Percentiles rank a stretch among this genome's conserved stretches.
Conservation (phyloP, 2,329 filamentous ascomycete genomes). For the Monosporascus sp. region DNA sequence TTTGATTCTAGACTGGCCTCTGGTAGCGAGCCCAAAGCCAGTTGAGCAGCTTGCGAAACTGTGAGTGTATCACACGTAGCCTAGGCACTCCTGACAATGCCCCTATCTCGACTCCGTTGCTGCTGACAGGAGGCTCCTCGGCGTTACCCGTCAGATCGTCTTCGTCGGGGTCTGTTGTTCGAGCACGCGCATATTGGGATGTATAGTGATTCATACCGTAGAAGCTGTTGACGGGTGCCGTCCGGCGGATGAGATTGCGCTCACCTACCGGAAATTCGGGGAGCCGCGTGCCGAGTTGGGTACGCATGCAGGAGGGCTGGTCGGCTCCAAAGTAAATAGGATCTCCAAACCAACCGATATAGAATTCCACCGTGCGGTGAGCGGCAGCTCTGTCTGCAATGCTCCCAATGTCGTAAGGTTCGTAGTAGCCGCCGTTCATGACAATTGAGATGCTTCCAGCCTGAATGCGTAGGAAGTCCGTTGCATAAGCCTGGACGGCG, state of each 20-base stretch:
- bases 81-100: conserved; percentile 2
- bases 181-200: neutral
- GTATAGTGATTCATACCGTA: conserved; percentile 4
- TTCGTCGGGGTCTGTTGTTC: conserved; percentile 4
- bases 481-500: conserved; percentile 26
- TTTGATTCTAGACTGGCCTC: too few species aligned
- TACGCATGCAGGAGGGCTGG: conserved; percentile 14
- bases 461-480: conserved; percentile 25
- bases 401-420: conserved; percentile 28
- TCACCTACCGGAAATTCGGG: conserved; percentile 25
- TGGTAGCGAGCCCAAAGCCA: too few species aligned
- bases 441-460: conserved; percentile 30
- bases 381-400: conserved; percentile 24
- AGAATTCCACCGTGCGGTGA: conserved; percentile 31
- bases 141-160: conserved; percentile 1
- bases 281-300: conserved; percentile 26
- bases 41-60: too few species aligned
- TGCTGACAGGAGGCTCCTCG: conserved; percentile 1
- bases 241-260: conserved; percentile 16
- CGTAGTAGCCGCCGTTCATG: conserved; percentile 33
- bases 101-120: conserved; percentile 7
- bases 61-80: too few species aligned
- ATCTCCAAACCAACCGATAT: conserved; percentile 35
- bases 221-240: conserved; percentile 13
- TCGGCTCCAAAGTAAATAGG: conserved; percentile 28